These are phyloP conservation scores for Trypanosoma mega DNA, from an alignment of 208 protist species.

Conservation along the genomic window DNA sequence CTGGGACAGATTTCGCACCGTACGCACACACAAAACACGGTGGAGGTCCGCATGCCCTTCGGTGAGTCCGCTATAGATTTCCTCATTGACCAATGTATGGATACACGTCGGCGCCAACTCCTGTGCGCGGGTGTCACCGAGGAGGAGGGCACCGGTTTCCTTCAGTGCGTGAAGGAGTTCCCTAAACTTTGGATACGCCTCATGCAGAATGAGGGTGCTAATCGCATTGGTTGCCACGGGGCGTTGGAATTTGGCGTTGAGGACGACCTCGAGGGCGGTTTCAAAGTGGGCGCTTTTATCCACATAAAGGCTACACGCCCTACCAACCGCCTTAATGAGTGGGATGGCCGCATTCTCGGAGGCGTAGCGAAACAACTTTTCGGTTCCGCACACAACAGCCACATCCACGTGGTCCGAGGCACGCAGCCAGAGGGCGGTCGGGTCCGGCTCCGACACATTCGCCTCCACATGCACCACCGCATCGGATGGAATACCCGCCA, in stretches of 20 bases:
- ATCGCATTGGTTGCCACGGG: constrained; percentile 45
- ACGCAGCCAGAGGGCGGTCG: constrained; percentile 42
- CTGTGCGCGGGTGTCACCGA: constrained; percentile 39
- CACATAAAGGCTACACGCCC: constrained; percentile 51
- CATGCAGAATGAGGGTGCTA: constrained; percentile 48
- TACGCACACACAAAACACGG: constrained; percentile 45
- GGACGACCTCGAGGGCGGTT: constrained; percentile 40
- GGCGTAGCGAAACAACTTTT: constrained; percentile 51
- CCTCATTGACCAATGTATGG: constrained; percentile 39
- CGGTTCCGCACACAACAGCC: constrained; percentile 50
- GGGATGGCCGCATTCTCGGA: constrained; percentile 38
- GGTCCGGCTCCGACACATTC: constrained; percentile 32
- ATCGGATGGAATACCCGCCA: constrained; percentile 32
- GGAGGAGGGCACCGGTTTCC: constrained; percentile 29
- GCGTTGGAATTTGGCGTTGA: constrained; percentile 55
- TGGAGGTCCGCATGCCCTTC: constrained; percentile 34
- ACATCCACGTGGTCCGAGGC: constrained; percentile 44
- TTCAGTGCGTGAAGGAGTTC: constrained; percentile 49
- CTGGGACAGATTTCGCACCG: constrained; percentile 41
- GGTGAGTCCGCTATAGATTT: constrained; percentile 48
- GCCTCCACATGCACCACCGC: constrained; percentile 47
- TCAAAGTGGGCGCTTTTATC: constrained; percentile 56
- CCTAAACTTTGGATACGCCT: constrained; percentile 42
- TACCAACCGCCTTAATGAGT: constrained; percentile 46
- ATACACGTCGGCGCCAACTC: constrained; percentile 39